A percentile compares a stretch with the other conserved stretches of the same genome.
These are phyloP conservation scores for Fraxinus platypoda DNA, from an alignment of 305 asterid genomes.

Conservation along the genomic window DNA sequence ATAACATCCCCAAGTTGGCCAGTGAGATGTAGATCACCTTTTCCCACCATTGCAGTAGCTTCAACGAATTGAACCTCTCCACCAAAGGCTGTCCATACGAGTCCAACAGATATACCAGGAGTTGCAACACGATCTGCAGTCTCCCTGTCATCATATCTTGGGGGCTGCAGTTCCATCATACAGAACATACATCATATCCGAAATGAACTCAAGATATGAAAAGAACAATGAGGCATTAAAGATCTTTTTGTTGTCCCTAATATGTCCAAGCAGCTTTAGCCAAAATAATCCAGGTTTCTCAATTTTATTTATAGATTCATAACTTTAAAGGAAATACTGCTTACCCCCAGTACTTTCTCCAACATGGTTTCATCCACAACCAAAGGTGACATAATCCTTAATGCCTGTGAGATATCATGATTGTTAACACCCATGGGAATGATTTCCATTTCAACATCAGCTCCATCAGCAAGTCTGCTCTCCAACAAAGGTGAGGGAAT, in stretches of 20 bases:
- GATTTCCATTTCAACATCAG: slow-evolving; percentile 98
- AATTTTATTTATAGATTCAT: not conserved
- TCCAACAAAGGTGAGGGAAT: slow-evolving; percentile 79
- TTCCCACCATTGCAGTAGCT: slow-evolving; percentile 89
- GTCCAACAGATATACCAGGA: slow-evolving; percentile 94
- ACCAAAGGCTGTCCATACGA: slow-evolving; percentile 93
- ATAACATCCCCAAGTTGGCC: slow-evolving; percentile 99
- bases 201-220: not conserved
- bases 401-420: slow-evolving; percentile 75
- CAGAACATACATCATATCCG: slow-evolving; percentile 20
- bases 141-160: slow-evolving; percentile 86
- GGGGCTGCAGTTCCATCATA: slow-evolving; percentile 59
- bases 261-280: slow-evolving; percentile 1
- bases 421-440: slow-evolving; percentile 81
- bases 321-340: slow-evolving; percentile 28
- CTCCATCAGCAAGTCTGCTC: slow-evolving; percentile 78
- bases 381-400: slow-evolving; percentile 61
- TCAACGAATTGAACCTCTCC: slow-evolving; percentile 99
- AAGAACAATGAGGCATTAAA: slow-evolving; percentile 13
- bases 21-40: slow-evolving; percentile 94
- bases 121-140: slow-evolving; percentile 83
- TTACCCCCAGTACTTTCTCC: slow-evolving; percentile 98
- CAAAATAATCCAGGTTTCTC: slow-evolving; percentile 17
- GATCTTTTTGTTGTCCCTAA: not conserved
- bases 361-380: slow-evolving; percentile 88